These are phyloP conservation scores for Phytophthora cajani DNA, from an alignment of 352 stramenopile species.

Conservation along the genomic window DNA sequence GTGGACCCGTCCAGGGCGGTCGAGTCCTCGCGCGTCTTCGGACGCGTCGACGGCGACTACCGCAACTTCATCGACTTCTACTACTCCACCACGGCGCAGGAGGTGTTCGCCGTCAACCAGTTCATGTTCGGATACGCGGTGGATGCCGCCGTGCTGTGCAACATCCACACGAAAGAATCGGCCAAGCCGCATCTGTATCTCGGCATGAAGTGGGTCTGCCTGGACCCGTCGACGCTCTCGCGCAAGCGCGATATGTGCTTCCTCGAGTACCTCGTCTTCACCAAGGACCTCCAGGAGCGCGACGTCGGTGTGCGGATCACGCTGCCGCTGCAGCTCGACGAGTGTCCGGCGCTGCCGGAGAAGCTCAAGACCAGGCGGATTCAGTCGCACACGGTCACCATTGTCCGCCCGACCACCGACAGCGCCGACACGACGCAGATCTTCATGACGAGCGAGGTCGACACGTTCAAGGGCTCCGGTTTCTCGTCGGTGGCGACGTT, in stretches of 20 bases:
- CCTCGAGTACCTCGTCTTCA: slow-evolving; percentile 81
- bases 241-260: slow-evolving; percentile 76
- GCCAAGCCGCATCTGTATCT: slow-evolving; percentile 61
- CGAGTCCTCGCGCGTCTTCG: slow-evolving; percentile 61
- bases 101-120: slow-evolving; percentile 76
- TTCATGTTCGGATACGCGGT: slow-evolving; percentile 71
- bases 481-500: slow-evolving; percentile 34
- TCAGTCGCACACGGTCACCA: slow-evolving; percentile 61
- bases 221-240: slow-evolving; percentile 63
- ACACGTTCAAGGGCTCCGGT: slow-evolving; percentile 43
- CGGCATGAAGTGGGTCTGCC: slow-evolving; percentile 84
- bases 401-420: slow-evolving; percentile 48
- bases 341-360: slow-evolving; percentile 60
- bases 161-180: slow-evolving; percentile 69
- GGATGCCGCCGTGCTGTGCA: slow-evolving; percentile 74
- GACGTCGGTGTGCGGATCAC: slow-evolving; percentile 79
- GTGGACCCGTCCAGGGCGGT: slow-evolving; percentile 42
- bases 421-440: slow-evolving; percentile 52
- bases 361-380: slow-evolving; percentile 64
- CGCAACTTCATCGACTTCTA: slow-evolving; percentile 71
- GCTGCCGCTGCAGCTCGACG: slow-evolving; percentile 62
- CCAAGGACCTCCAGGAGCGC: slow-evolving; percentile 58
- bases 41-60: slow-evolving; percentile 68
- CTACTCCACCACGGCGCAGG: slow-evolving; percentile 58
- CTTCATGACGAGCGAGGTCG: slow-evolving; percentile 67